A percentile compares a stretch with the other conserved stretches of the same genome.
phyloP scores from a whole-genome alignment of 148 eudicot genomes.

The Arbutus unedo region DNA sequence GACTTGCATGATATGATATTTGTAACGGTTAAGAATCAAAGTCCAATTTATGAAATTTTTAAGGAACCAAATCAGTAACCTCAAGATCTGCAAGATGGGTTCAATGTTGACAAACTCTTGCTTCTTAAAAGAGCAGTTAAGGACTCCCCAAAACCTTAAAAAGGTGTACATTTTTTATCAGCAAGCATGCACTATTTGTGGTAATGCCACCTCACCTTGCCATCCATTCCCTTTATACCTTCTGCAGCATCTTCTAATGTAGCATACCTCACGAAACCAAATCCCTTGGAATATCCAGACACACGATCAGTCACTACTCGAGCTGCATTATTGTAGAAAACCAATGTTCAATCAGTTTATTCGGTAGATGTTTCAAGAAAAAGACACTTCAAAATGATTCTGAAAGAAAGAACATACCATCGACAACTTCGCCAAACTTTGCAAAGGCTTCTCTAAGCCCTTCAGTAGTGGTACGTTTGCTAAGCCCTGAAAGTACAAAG shows the following conservation, averaged over 20 bases:
- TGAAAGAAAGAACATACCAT: constrained; percentile 16
- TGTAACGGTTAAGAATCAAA: constrained; percentile 6
- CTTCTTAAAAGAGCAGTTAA: background rate
- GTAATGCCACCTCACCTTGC: constrained; percentile 44
- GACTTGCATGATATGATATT: background rate
- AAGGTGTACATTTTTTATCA: too few relatives aligned
- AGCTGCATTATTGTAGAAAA: constrained; percentile 47
- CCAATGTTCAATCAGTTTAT: constrained; percentile 1
- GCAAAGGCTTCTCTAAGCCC: constrained; percentile 25
- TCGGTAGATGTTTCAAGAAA: background rate
- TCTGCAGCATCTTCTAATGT: constrained; percentile 65
- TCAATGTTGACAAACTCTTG: background rate
- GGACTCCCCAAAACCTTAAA: too few relatives aligned
- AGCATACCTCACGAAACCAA: constrained; percentile 73
- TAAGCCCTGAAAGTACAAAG: constrained; percentile 24
- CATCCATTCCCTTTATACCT: constrained; percentile 87
- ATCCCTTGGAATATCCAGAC: constrained; percentile 79
- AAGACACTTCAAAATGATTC: background rate
- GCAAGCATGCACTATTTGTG: background rate
- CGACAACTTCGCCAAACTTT: constrained; percentile 25
- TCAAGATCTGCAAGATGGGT: constrained; percentile 1
- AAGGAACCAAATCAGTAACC: background rate
- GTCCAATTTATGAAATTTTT: background rate
- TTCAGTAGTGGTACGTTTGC: constrained; percentile 30
- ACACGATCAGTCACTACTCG: constrained; percentile 82